phyloP scores from a whole-genome alignment of 2,329 filamentous ascomycete genomes.

The Coniochaeta sp. region DNA sequence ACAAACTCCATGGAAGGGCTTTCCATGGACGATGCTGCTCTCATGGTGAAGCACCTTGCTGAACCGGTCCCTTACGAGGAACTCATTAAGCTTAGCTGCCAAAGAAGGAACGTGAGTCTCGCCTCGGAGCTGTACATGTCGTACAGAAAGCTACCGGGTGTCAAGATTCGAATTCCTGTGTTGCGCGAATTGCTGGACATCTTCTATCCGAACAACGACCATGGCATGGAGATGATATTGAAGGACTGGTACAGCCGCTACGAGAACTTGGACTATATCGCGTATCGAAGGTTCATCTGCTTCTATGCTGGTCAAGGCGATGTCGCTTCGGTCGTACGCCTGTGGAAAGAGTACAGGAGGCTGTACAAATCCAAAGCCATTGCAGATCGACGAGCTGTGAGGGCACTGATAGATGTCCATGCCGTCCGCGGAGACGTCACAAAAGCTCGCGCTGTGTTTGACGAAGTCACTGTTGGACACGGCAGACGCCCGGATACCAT shows the following conservation, averaged over 20 bases:
- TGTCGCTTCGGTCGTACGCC: constrained; percentile 30
- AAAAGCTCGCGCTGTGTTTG: constrained; percentile 53
- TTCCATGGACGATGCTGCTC: constrained; percentile 16
- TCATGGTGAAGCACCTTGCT: constrained; percentile 31
- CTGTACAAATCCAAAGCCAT: constrained; percentile 16
- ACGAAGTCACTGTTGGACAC: constrained; percentile 50
- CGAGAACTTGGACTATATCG: constrained; percentile 31
- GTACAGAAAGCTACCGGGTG: constrained; percentile 34
- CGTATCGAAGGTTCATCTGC: constrained; percentile 39
- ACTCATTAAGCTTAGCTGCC: constrained; percentile 28
- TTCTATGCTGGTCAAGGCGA: constrained; percentile 42
- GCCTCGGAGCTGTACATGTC: constrained; percentile 34
- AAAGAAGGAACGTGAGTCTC: constrained; percentile 19
- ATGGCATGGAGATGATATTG: constrained; percentile 36
- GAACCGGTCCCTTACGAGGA: constrained; percentile 33
- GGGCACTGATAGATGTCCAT: constrained; percentile 62
- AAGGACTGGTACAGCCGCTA: constrained; percentile 39
- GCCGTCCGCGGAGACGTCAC: constrained; percentile 58
- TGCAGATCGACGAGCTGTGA: constrained; percentile 31
- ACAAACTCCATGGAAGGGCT: constrained; percentile 11
- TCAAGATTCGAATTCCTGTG: constrained; percentile 26
- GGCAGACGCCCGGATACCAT: constrained; percentile 46
- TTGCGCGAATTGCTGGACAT: constrained; percentile 38
- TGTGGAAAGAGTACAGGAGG: constrained; percentile 36
- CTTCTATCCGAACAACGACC: constrained; percentile 26